phyloP scores from a whole-genome alignment of 108 stramenopile species.

The Parietichytrium sp. region DNA sequence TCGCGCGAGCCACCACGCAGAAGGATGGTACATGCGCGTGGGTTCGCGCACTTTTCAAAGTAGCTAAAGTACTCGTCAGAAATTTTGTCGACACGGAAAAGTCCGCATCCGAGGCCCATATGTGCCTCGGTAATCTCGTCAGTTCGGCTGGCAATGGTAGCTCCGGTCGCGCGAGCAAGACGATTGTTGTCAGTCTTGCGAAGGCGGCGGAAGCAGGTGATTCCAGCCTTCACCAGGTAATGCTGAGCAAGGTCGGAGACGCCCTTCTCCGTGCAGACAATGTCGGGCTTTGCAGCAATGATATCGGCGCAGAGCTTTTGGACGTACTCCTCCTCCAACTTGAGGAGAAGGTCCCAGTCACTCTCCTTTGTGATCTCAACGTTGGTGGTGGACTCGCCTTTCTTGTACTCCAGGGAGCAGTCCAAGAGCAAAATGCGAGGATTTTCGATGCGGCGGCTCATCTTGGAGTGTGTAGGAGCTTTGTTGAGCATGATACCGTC shows the following conservation, averaged over 20 bases:
- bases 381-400: conserved; percentile 96
- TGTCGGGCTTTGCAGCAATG: conserved; percentile 93
- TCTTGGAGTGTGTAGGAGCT: conserved; percentile 95
- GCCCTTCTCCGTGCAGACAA: conserved; percentile 99
- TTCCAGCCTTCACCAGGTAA: conserved; percentile 95
- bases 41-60: conserved; percentile 91
- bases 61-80: conserved; percentile 92
- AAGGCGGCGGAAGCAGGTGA: conserved; percentile 93
- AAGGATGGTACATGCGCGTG: conserved; percentile 97
- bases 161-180: conserved; percentile 91
- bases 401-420: conserved; percentile 99
- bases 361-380: conserved; percentile 97
- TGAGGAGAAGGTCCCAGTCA: conserved; percentile 96
- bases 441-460: conserved; percentile 95
- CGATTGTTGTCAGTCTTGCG: conserved; percentile 99
- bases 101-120: conserved; percentile 94
- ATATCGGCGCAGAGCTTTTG: conserved; percentile 98
- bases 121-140: conserved; percentile 97
- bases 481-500: conserved; percentile 99
- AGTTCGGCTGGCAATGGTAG: conserved; percentile 93
- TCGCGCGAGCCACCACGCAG: conserved; percentile 98
- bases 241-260: conserved; percentile 99
- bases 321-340: conserved; percentile 99
- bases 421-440: conserved; percentile 96
- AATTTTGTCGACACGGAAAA: conserved; percentile 98